Conservation (phyloP, 106 monocot species). For the Xerophyta viscosa region DNA sequence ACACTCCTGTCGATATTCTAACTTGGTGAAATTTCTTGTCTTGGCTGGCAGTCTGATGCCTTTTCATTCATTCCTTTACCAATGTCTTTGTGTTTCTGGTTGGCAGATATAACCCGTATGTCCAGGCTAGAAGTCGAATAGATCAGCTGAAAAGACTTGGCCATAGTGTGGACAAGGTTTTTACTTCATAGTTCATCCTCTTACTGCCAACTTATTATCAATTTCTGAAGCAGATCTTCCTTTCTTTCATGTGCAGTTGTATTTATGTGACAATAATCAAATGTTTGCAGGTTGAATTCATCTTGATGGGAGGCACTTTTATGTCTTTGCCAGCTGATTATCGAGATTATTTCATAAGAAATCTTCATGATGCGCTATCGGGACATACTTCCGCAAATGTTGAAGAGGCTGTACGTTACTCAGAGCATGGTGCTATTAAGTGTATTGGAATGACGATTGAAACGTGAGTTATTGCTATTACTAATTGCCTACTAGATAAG, state of each 20-base stretch:
- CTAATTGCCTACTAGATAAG: background rate
- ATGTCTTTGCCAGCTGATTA: slow-evolving; percentile 98
- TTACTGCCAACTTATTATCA: too few species aligned
- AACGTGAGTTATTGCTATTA: slow-evolving; percentile 59
- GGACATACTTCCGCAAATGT: slow-evolving; percentile 97
- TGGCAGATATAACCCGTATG: slow-evolving; percentile 97
- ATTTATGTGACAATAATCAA: background rate
- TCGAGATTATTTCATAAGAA: slow-evolving; percentile 96
- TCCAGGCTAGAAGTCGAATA: slow-evolving; percentile 96
- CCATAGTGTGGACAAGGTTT: slow-evolving; percentile 99
- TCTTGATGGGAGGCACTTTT: slow-evolving; percentile 99
- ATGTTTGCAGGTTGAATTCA: slow-evolving; percentile 86
- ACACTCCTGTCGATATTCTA: too few species aligned
- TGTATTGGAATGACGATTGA: slow-evolving; percentile 99
- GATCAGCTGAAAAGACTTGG: slow-evolving; percentile 98
- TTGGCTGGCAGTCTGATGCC: background rate
- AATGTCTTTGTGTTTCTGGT: background rate
- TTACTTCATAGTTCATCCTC: background rate
- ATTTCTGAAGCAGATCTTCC: too few species aligned
- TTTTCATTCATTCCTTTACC: background rate
- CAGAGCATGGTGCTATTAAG: slow-evolving; percentile 81
- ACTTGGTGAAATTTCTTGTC: too few species aligned
- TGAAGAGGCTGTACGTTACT: slow-evolving; percentile 90
- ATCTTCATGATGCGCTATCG: slow-evolving; percentile 98
- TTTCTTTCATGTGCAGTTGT: too few species aligned